Conservation (phyloP, 768 basidiomycete genomes). For the Leccinum broughii region DNA sequence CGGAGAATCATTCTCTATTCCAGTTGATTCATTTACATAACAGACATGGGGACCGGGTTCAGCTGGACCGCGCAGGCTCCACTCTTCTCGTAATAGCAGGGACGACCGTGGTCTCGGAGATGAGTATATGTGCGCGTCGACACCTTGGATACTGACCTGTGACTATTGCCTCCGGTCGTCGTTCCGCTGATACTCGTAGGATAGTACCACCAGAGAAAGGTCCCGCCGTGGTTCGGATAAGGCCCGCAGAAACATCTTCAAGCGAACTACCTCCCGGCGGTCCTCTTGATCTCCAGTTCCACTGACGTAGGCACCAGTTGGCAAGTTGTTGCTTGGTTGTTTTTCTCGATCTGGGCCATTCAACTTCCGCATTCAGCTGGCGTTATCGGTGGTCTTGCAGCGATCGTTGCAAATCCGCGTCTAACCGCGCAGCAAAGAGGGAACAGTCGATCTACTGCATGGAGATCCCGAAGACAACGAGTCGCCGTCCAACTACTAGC, state of each 20-base stretch:
- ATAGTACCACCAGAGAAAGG: too few species aligned
- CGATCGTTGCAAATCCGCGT: too few species aligned
- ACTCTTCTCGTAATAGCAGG: conserved; percentile 37
- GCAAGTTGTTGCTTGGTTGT: conserved; percentile 25
- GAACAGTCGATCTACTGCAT: conserved; percentile 64
- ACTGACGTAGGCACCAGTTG: conserved; percentile 45
- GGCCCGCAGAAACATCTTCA: too few species aligned
- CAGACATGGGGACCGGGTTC: conserved; percentile 59
- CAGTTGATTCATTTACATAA: conserved; percentile 41
- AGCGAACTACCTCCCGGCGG: too few species aligned
- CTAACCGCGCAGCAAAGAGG: conserved; percentile 48
- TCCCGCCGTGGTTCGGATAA: too few species aligned
- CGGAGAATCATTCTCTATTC: conserved; percentile 33
- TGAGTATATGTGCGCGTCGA: too few species aligned
- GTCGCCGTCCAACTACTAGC: conserved; percentile 43
- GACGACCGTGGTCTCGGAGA: too few species aligned
- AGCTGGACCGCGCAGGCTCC: conserved; percentile 67
- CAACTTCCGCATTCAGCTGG: conserved; percentile 37
- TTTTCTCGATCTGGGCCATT: neutral
- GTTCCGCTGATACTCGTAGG: too few species aligned
- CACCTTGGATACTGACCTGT: too few species aligned
- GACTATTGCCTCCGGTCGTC: too few species aligned
- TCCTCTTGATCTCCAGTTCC: conserved; percentile 18
- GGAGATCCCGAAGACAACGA: conserved; percentile 53
- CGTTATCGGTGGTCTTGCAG: conserved; percentile 56